A percentile compares a stretch with the other conserved stretches of the same genome.
Evolutionary conservation across 768 basidiomycete genomes (phyloP).

Genomic region (Pisolithus tinctorius): DNA sequence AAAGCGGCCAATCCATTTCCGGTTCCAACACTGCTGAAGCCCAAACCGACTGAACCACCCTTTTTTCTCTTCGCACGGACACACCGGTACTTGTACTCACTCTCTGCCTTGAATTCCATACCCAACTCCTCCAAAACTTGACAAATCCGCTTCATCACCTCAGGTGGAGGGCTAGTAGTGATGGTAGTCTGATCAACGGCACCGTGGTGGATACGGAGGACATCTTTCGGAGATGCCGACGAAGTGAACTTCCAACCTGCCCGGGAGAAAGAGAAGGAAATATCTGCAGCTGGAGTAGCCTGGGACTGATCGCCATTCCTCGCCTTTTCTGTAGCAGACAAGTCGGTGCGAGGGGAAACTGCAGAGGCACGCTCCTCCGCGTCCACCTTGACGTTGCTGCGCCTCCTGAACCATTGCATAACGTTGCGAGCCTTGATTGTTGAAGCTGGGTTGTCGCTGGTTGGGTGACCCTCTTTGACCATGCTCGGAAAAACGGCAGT

Average conservation of each 20-base stretch:
- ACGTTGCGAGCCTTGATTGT: conserved; percentile 90
- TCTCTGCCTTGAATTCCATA: conserved; percentile 80
- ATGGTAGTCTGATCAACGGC: conserved; percentile 87
- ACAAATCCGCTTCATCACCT: conserved; percentile 83
- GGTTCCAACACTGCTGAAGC: conserved; percentile 33
- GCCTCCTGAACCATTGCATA: conserved; percentile 95
- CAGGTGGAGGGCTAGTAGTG: conserved; percentile 75
- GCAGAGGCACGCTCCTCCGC: conserved; percentile 10
- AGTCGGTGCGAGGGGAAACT: neutral
- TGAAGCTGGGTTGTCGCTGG: conserved; percentile 52
- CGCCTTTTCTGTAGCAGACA: conserved; percentile 4
- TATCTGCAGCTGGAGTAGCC: conserved; percentile 17
- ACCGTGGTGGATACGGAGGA: conserved; percentile 81
- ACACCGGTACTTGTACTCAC: conserved; percentile 87
- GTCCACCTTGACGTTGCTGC: conserved; percentile 42
- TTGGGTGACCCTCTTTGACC: conserved; percentile 19
- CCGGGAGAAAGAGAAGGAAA: conserved; percentile 34
- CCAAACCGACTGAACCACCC: conserved; percentile 38
- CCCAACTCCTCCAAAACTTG: conserved; percentile 84
- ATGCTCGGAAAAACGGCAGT: conserved; percentile 21
- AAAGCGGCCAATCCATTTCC: conserved; percentile 60
- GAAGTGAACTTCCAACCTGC: conserved; percentile 27
- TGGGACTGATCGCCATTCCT: conserved; percentile 15
- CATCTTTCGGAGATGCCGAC: conserved; percentile 34
- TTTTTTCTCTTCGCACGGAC: conserved; percentile 72